Conservation (phyloP, 345 rosid genomes). For the Brassica juncea region DNA sequence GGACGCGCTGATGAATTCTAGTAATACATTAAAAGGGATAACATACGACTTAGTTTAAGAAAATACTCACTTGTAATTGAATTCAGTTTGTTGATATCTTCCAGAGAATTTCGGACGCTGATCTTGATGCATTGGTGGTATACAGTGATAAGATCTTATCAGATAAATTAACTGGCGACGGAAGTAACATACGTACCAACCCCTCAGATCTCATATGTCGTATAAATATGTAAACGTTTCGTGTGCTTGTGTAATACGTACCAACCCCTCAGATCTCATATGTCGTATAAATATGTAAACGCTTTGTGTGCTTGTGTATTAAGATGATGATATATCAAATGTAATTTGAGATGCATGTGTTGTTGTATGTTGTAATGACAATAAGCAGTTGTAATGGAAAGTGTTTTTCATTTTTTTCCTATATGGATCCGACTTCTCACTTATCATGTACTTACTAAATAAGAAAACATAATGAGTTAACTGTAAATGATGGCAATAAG, state of each 20-base stretch:
- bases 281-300: slow-evolving; percentile 5
- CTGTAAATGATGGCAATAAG: too few species aligned
- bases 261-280: slow-evolving; percentile 10
- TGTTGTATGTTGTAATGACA: background rate
- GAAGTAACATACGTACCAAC: background rate
- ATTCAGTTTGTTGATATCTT: background rate
- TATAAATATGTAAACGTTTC: background rate
- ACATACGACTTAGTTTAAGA: background rate
- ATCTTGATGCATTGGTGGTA: slow-evolving; percentile 10
- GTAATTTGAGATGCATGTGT: background rate
- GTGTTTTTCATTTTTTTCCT: too few species aligned
- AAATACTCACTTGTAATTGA: background rate
- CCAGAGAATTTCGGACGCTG: slow-evolving; percentile 29
- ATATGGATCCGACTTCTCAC: too few species aligned
- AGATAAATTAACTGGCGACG: background rate
- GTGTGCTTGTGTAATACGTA: background rate
- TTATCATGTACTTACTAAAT: too few species aligned
- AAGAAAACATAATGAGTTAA: too few species aligned
- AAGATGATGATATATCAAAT: background rate
- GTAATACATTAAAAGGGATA: background rate
- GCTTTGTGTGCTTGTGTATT: background rate
- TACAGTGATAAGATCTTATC: background rate
- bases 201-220: slow-evolving; percentile 14
- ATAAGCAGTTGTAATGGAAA: too few species aligned
- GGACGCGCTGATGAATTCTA: too few species aligned